phyloP scores from a whole-genome alignment of 192 early-diverging fungal species.

The Haplosporangium gracile region DNA sequence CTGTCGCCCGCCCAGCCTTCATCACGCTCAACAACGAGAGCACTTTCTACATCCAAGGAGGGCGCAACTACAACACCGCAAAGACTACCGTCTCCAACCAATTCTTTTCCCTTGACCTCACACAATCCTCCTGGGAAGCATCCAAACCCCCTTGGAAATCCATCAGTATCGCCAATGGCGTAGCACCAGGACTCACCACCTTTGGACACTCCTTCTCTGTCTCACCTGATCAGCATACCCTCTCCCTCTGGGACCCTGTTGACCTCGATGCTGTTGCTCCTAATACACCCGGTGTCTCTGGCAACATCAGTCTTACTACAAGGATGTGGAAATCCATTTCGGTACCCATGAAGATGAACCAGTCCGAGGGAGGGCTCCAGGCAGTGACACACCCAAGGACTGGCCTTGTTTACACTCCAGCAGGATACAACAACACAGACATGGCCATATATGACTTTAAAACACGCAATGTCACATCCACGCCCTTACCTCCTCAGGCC shows the following conservation, averaged over 20 bases:
- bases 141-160: background rate
- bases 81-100: background rate
- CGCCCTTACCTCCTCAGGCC: background rate
- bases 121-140: background rate
- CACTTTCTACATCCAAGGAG: background rate
- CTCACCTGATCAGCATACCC: background rate
- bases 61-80: background rate
- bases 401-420: constrained; percentile 3
- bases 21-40: background rate
- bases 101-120: constrained; percentile 4
- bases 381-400: constrained; percentile 11
- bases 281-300: background rate
- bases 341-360: background rate
- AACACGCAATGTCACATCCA: background rate
- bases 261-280: background rate
- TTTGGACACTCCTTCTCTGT: background rate
- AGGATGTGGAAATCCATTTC: background rate
- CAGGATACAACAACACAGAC: background rate
- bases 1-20: background rate
- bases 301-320: background rate
- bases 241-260: constrained; percentile 3
- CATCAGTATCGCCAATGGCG: background rate
- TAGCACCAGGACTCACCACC: background rate
- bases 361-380: background rate
- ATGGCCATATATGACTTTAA: constrained; percentile 7